phyloP scores from a whole-genome alignment of 176 grass and related monocot genomes.

The bread wheat (Triticum aestivum) region DNA sequence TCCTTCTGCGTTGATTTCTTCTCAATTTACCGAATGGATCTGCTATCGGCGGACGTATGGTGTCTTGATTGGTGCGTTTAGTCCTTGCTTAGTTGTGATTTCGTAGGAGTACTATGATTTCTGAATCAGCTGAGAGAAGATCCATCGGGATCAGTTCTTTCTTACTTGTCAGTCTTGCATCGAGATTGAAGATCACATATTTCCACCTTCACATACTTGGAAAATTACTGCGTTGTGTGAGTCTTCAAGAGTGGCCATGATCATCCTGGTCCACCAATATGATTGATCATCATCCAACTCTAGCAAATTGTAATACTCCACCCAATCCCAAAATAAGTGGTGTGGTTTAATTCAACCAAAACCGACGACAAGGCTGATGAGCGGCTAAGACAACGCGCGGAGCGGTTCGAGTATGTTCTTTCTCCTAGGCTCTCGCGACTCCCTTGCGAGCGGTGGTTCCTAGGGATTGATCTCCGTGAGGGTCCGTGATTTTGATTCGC shows the following conservation, averaged over 20 bases:
- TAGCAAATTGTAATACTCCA: background rate
- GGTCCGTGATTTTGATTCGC: too few relatives aligned
- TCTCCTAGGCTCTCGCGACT: too few relatives aligned
- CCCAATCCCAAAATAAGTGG: too few relatives aligned
- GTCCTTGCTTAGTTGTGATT: background rate
- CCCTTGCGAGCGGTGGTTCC: too few relatives aligned
- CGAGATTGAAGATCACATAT: background rate
- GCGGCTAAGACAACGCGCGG: too few relatives aligned
- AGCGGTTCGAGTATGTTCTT: too few relatives aligned
- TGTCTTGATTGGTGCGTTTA: background rate
- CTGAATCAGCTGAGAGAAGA: background rate
- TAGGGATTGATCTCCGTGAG: too few relatives aligned
- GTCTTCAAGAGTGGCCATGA: background rate
- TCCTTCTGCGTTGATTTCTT: background rate
- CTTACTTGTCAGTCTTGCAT: background rate
- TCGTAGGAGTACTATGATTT: background rate
- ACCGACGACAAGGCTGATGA: too few relatives aligned
- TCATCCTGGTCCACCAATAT: conserved; percentile 2
- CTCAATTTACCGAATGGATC: background rate
- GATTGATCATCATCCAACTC: background rate
- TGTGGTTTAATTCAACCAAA: too few relatives aligned
- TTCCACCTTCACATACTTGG: background rate
- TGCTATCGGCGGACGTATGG: background rate
- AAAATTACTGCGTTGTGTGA: background rate
- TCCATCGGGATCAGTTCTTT: background rate